A percentile compares a stretch with the other conserved stretches of the same genome.
Evolutionary conservation across 352 stramenopile genomes (phyloP).

Genomic region (Globisporangium heterothallicum): DNA sequence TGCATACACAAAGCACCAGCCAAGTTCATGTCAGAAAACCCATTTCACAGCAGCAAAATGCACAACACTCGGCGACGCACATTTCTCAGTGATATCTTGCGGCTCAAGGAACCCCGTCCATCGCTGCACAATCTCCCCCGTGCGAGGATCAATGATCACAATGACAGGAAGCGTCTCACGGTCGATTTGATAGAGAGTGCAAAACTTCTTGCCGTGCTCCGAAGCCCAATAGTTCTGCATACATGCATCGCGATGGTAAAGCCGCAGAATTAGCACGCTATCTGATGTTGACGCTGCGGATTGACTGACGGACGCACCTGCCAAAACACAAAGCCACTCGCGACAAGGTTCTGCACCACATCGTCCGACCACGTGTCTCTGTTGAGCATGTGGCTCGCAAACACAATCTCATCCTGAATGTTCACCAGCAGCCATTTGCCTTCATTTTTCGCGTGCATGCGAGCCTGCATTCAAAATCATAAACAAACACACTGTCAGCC

Average conservation of each 20-base stretch:
- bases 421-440: conserved; percentile 93
- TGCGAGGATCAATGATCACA: conserved; percentile 72
- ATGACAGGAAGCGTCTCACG: conserved; percentile 60
- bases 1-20: no score
- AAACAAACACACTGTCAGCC: no score
- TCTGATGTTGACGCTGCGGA: neutral
- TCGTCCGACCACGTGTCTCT: conserved; percentile 95
- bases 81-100: conserved; percentile 65
- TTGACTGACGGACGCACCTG: conserved; percentile 37
- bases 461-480: conserved; percentile 28
- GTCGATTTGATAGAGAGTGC: conserved; percentile 75
- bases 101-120: conserved; percentile 72
- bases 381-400: conserved; percentile 94
- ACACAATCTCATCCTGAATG: conserved; percentile 92
- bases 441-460: conserved; percentile 75
- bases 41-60: neutral
- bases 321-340: conserved; percentile 94
- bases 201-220: conserved; percentile 82
- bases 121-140: conserved; percentile 55
- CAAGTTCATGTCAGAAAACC: neutral
- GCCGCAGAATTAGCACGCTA: neutral
- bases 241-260: neutral
- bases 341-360: conserved; percentile 91
- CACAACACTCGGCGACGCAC: conserved; percentile 22
- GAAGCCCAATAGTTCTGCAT: conserved; percentile 68